A percentile compares a stretch with the other conserved stretches of the same genome.
These are phyloP conservation scores for Solanum clarkiae DNA, from an alignment of 257 asterid species.

Conservation along the genomic window DNA sequence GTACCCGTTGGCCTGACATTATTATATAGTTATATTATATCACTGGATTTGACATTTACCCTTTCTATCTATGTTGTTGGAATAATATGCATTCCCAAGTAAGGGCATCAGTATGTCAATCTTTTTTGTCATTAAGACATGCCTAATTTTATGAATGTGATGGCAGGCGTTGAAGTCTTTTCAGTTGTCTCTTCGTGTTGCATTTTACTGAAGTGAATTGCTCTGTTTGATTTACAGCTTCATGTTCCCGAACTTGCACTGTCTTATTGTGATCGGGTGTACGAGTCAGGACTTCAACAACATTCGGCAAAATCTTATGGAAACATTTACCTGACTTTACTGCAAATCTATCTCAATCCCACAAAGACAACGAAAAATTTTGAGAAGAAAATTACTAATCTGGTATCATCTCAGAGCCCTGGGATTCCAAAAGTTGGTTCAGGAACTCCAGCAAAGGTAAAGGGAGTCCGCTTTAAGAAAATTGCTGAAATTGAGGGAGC, in stretches of 20 bases:
- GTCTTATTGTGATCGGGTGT: conserved; percentile 80
- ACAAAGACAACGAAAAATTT: conserved; percentile 64
- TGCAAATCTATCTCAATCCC: conserved; percentile 92
- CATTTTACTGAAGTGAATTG: neutral
- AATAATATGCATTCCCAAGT: neutral
- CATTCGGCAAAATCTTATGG: conserved; percentile 60
- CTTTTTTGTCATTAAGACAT: neutral
- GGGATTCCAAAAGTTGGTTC: conserved; percentile 38
- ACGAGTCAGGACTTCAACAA: conserved; percentile 52
- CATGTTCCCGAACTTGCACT: conserved; percentile 91
- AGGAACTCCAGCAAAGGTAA: conserved; percentile 30
- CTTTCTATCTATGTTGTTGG: neutral
- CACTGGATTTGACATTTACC: neutral
- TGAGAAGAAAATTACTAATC: conserved; percentile 55
- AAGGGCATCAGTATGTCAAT: neutral
- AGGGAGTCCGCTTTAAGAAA: conserved; percentile 45
- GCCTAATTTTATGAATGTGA: neutral
- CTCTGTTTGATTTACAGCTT: conserved; percentile 34
- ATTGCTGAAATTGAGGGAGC: conserved; percentile 88
- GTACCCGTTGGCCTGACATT: neutral
- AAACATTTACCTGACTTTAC: conserved; percentile 72
- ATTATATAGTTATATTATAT: neutral
- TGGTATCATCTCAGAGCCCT: conserved; percentile 42
- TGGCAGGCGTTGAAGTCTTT: neutral
- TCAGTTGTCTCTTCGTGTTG: neutral